Percentiles rank a stretch among this genome's conserved stretches.
phyloP scores from a whole-genome alignment of 164 flowering plant species.

The Umbilicus rupestris region DNA sequence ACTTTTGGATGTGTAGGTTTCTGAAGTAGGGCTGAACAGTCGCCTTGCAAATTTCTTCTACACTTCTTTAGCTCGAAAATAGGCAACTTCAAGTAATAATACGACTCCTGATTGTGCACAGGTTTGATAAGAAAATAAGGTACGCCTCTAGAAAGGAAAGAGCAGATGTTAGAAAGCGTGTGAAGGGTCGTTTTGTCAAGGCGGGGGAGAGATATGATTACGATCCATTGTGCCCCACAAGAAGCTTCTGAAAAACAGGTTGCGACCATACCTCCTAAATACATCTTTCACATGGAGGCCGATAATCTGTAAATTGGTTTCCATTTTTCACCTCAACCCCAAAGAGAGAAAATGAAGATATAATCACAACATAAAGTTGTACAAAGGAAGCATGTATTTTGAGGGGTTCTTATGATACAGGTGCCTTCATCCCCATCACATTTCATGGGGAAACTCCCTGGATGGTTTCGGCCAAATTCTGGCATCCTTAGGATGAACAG shows the following conservation, averaged over 20 bases:
- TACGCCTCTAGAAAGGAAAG: slow-evolving; percentile 53
- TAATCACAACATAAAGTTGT: not conserved
- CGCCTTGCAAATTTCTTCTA: not conserved
- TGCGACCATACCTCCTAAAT: not conserved
- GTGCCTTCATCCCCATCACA: not conserved
- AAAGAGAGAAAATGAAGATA: not conserved
- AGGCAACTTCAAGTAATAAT: not conserved
- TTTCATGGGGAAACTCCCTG: not conserved
- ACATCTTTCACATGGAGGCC: not conserved
- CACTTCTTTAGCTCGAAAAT: not conserved
- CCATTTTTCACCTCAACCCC: not conserved
- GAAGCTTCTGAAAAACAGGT: slow-evolving; percentile 27
- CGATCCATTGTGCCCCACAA: slow-evolving; percentile 36
- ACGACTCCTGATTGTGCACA: slow-evolving; percentile 10
- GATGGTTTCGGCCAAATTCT: not conserved
- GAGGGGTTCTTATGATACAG: not conserved
- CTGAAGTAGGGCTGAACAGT: not conserved
- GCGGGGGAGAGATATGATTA: slow-evolving; percentile 53
- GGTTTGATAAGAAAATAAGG: slow-evolving; percentile 55
- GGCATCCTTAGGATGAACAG: not conserved
- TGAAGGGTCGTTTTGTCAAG: slow-evolving; percentile 56
- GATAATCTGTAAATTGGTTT: not conserved
- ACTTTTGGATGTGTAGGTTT: not conserved
- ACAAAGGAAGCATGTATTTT: not conserved
- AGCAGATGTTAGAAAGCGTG: slow-evolving; percentile 51